These are phyloP conservation scores for Epichloe glyceriae DNA, from an alignment of 2,329 filamentous ascomycete species.

Conservation along the genomic window DNA sequence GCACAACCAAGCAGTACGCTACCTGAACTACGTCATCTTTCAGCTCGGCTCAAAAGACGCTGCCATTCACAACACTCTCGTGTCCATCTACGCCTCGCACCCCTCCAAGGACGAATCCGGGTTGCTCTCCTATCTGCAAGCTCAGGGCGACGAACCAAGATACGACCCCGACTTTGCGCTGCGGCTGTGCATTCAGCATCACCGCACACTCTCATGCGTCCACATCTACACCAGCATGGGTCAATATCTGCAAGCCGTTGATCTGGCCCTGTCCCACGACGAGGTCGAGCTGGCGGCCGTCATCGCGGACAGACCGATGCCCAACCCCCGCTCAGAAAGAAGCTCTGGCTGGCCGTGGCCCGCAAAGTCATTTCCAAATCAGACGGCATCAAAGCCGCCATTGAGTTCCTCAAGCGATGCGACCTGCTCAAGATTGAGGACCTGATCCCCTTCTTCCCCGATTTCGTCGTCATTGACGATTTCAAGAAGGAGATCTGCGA, in stretches of 20 bases:
- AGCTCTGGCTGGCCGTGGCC: constrained; percentile 89
- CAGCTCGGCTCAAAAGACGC: constrained; percentile 67
- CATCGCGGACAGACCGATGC: constrained; percentile 75
- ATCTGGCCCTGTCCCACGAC: constrained; percentile 78
- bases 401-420: constrained; percentile 84
- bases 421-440: constrained; percentile 92
- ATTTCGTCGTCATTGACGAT: constrained; percentile 97
- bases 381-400: constrained; percentile 80
- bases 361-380: constrained; percentile 83
- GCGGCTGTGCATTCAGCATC: constrained; percentile 86
- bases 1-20: constrained; percentile 85
- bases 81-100: constrained; percentile 89
- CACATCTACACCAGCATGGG: constrained; percentile 97
- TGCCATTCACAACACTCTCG: constrained; percentile 90
- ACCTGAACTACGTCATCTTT: constrained; percentile 88
- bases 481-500: constrained; percentile 97
- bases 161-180: constrained; percentile 96
- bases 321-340: constrained; percentile 75
- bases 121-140: constrained; percentile 77
- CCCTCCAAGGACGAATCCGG: constrained; percentile 72
- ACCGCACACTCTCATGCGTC: constrained; percentile 84
- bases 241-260: constrained; percentile 85
- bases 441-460: constrained; percentile 93
- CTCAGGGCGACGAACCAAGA: constrained; percentile 71
- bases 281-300: constrained; percentile 81